phyloP scores from a whole-genome alignment of 371 early-diverging fungal species.

The Ordospora pajunii region DNA sequence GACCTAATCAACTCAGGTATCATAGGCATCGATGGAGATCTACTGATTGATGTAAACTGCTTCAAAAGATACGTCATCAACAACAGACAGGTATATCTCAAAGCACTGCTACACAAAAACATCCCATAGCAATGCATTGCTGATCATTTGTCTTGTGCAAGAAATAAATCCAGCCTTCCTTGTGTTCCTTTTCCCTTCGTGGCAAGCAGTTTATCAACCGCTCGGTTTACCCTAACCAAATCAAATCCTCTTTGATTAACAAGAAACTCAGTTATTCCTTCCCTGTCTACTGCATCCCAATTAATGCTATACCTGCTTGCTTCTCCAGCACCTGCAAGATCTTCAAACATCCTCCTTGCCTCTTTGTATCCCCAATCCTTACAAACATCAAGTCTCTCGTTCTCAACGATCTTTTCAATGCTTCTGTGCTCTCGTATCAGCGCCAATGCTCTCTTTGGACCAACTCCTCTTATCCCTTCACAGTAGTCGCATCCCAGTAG shows the following conservation, averaged over 20 bases:
- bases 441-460: slow-evolving; percentile 73
- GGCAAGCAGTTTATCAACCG: slow-evolving; percentile 61
- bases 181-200: slow-evolving; percentile 26
- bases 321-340: slow-evolving; percentile 69
- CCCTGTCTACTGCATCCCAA: slow-evolving; percentile 77
- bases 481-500: slow-evolving; percentile 97
- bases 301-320: slow-evolving; percentile 64
- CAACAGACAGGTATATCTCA: slow-evolving; percentile 23
- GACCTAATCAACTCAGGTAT: slow-evolving; percentile 37
- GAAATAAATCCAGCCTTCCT: slow-evolving; percentile 38
- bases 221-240: slow-evolving; percentile 78
- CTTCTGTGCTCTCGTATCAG: slow-evolving; percentile 75
- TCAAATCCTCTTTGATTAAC: slow-evolving; percentile 87
- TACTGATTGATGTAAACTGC: slow-evolving; percentile 35
- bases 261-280: slow-evolving; percentile 76
- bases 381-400: slow-evolving; percentile 63
- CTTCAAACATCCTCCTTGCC: slow-evolving; percentile 77
- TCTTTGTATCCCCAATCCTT: slow-evolving; percentile 79
- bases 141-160: neutral
- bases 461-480: slow-evolving; percentile 84
- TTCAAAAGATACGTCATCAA: slow-evolving; percentile 1
- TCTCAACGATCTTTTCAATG: slow-evolving; percentile 74
- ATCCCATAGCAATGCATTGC: too few relatives aligned
- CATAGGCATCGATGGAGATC: slow-evolving; percentile 27
- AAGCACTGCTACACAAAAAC: neutral